phyloP scores from a whole-genome alignment of 805 yeast genomes.

The Metschnikowia borealis region DNA sequence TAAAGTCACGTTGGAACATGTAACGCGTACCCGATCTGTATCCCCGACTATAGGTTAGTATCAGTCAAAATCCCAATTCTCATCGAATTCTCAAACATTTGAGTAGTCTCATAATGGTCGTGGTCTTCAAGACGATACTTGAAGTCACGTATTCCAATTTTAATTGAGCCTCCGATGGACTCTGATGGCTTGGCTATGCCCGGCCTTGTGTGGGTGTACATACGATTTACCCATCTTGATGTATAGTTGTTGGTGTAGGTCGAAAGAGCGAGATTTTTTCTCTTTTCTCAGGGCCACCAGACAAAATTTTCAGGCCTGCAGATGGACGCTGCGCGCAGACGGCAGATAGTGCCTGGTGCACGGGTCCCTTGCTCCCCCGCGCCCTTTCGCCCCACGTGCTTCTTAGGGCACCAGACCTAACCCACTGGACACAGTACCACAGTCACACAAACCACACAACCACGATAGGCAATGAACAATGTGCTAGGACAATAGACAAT shows the following conservation, averaged over 20 bases:
- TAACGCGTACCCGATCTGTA: slow-evolving; percentile 99
- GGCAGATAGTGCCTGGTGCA: neutral
- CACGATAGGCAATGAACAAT: too few species aligned
- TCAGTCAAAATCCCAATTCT: neutral
- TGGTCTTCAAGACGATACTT: too few species aligned
- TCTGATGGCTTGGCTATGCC: neutral
- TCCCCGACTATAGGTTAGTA: slow-evolving; percentile 66
- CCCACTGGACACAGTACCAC: neutral
- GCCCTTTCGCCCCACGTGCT: neutral
- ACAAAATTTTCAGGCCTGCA: slow-evolving; percentile 20
- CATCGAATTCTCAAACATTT: neutral
- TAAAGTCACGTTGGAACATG: slow-evolving; percentile 99
- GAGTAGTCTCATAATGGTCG: too few species aligned
- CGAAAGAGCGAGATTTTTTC: slow-evolving; percentile 3
- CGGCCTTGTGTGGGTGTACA: slow-evolving; percentile 10
- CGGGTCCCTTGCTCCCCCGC: neutral
- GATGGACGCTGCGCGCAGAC: slow-evolving; percentile 5
- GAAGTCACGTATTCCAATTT: too few species aligned
- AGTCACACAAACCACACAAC: too few species aligned
- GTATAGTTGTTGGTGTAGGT: slow-evolving; percentile 13
- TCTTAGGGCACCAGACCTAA: slow-evolving; percentile 1
- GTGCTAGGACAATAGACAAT: too few species aligned
- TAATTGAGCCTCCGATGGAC: neutral
- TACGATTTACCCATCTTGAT: slow-evolving; percentile 31
- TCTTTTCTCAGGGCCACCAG: slow-evolving; percentile 12